Percentiles rank a stretch among this genome's conserved stretches.
Conservation (phyloP, 306 rosid species). For the Glycine tomentella region DNA sequence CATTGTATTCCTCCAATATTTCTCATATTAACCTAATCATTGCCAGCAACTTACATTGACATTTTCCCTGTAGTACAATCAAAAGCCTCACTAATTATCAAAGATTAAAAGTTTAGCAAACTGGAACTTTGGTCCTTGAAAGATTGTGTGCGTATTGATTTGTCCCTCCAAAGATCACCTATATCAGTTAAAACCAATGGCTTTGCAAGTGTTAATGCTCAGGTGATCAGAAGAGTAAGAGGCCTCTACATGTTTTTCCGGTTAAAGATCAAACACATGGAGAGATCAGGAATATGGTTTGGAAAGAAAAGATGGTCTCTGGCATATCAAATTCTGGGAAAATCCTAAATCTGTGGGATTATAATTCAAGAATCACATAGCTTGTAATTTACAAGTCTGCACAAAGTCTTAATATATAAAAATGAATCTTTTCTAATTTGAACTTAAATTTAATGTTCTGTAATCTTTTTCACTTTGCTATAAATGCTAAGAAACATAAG, state of each 20-base stretch:
- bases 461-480: neutral
- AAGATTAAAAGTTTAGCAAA: neutral
- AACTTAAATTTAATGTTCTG: conserved; percentile 9
- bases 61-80: neutral
- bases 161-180: neutral
- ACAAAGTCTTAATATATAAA: neutral
- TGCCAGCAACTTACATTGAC: conserved; percentile 15
- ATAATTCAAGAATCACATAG: conserved; percentile 5
- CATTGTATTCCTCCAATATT: neutral
- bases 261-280: conserved; percentile 10
- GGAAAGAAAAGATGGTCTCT: neutral
- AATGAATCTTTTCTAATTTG: conserved; percentile 8
- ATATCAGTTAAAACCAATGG: neutral
- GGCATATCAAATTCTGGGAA: conserved; percentile 1
- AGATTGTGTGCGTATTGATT: neutral
- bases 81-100: neutral
- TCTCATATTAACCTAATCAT: conserved; percentile 1
- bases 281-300: conserved; percentile 2
- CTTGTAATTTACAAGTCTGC: neutral
- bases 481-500: neutral
- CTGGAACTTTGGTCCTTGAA: neutral
- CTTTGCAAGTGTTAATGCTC: neutral
- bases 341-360: conserved; percentile 11
- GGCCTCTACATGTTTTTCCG: neutral
- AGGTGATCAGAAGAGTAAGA: neutral